phyloP scores from a whole-genome alignment of 140 eudicot genomes.

The Anethum foeniculum region DNA sequence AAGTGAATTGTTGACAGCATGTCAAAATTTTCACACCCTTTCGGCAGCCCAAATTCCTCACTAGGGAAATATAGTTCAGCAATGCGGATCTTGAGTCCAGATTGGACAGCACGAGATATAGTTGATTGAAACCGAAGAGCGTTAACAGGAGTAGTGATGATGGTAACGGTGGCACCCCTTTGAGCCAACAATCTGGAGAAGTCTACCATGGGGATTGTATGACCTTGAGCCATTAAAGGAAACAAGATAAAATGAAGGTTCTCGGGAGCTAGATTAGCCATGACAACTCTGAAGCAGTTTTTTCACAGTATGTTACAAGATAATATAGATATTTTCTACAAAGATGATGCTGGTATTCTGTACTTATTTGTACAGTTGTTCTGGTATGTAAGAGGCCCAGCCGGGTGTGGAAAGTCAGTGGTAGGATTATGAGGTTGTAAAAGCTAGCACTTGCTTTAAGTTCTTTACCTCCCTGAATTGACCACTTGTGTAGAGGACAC shows the following conservation, averaged over 20 bases:
- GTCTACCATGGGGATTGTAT: slow-evolving; percentile 63
- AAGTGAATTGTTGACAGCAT: slow-evolving; percentile 10
- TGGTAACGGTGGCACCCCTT: slow-evolving; percentile 26
- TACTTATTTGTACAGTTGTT: neutral
- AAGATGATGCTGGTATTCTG: neutral
- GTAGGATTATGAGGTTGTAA: slow-evolving; percentile 3
- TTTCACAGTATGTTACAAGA: neutral
- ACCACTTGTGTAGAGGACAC: neutral
- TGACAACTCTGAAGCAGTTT: neutral
- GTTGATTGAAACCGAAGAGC: slow-evolving; percentile 18
- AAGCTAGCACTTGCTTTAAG: neutral
- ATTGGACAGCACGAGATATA: slow-evolving; percentile 15
- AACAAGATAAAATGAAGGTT: slow-evolving; percentile 37
- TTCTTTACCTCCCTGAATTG: neutral
- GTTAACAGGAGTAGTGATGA: slow-evolving; percentile 53
- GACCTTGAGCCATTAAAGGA: slow-evolving; percentile 48
- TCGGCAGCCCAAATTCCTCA: slow-evolving; percentile 24
- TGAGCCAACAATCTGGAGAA: slow-evolving; percentile 43
- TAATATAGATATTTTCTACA: neutral
- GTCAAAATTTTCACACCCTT: slow-evolving; percentile 30
- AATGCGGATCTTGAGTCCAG: slow-evolving; percentile 18
- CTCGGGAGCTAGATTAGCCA: neutral
- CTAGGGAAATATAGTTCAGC: slow-evolving; percentile 22
- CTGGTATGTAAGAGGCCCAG: neutral
- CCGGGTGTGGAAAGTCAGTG: neutral